phyloP scores from a whole-genome alignment of 805 yeast species.

The Saccharomycopsis lassenensis region DNA sequence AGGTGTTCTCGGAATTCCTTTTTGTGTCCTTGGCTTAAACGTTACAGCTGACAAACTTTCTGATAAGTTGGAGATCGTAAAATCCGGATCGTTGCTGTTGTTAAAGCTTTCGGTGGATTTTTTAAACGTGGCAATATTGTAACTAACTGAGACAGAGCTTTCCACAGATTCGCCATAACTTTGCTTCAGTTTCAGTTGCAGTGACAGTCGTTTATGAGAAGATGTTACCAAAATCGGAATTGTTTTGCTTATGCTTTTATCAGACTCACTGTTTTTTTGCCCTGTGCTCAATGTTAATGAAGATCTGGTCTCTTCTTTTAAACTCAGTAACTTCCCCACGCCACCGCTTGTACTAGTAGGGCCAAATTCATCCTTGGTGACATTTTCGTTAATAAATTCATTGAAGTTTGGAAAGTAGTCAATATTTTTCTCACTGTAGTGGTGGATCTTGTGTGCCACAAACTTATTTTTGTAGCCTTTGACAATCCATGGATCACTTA shows the following conservation, averaged over 20 bases:
- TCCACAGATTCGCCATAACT: not conserved
- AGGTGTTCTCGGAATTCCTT: constrained; percentile 16
- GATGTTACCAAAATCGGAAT: constrained; percentile 3
- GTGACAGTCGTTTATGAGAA: not conserved
- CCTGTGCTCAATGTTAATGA: not conserved
- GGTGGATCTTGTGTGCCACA: not conserved
- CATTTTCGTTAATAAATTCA: not conserved
- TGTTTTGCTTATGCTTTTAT: not conserved
- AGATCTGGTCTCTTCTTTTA: not conserved
- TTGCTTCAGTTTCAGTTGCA: not conserved
- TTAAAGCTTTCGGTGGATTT: not conserved
- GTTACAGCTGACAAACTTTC: constrained; percentile 8
- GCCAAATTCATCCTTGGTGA: no score
- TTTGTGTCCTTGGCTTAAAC: constrained; percentile 6
- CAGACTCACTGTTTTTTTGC: not conserved
- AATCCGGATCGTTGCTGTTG: not conserved
- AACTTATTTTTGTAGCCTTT: constrained; percentile 2
- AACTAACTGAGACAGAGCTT: not conserved
- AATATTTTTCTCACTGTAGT: not conserved
- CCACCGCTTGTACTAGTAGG: not conserved
- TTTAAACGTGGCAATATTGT: not conserved
- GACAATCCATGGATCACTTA: constrained; percentile 57
- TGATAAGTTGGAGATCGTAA: constrained; percentile 3
- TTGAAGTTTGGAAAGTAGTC: constrained; percentile 4
- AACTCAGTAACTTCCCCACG: not conserved